Percentiles rank a stretch among this genome's conserved stretches.
These are phyloP conservation scores for Neofusicoccum parvum DNA, from an alignment of 2,329 filamentous ascomycete genomes.

Conservation along the genomic window DNA sequence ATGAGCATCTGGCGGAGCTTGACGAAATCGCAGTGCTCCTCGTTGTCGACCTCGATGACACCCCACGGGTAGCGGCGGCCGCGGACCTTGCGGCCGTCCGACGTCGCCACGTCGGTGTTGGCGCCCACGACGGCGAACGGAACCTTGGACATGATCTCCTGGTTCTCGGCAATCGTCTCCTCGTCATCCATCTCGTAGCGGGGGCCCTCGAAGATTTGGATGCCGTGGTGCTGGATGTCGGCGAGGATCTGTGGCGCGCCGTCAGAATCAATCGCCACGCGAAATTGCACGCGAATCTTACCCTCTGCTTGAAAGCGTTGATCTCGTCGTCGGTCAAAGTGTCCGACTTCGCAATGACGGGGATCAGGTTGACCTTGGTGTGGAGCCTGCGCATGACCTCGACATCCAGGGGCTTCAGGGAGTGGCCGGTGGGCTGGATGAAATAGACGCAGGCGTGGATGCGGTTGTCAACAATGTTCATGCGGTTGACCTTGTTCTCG, in stretches of 20 bases:
- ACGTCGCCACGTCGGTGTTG: constrained; percentile 87
- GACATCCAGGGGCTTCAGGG: constrained; percentile 96
- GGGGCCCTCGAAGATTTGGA: constrained; percentile 98
- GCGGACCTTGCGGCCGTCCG: constrained; percentile 92
- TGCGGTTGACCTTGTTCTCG: constrained; percentile 99
- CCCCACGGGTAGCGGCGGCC: constrained; percentile 98
- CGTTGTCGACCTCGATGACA: constrained; percentile 98
- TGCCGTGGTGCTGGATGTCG: constrained; percentile 95
- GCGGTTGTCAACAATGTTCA: constrained; percentile 99
- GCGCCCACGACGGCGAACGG: constrained; percentile 97
- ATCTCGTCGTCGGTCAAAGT: constrained; percentile 98
- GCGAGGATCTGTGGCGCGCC: constrained; percentile 76
- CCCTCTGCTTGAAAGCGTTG: constrained; percentile 89
- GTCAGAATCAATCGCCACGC: not conserved
- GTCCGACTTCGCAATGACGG: constrained; percentile 98
- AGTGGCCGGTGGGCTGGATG: constrained; percentile 98
- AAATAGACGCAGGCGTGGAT: constrained; percentile 99
- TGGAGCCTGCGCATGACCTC: constrained; percentile 99
- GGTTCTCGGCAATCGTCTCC: constrained; percentile 99
- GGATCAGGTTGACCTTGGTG: constrained; percentile 99
- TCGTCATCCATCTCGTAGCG: constrained; percentile 98
- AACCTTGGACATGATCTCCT: constrained; percentile 99
- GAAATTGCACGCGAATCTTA: constrained; percentile 55
- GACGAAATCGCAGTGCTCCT: constrained; percentile 99
- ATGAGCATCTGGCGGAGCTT: constrained; percentile 99